Evolutionary conservation across 257 asterid genomes (phyloP), one percentile per base, ranked within the genome.

Genomic region (Penstemon eatonii): DNA sequence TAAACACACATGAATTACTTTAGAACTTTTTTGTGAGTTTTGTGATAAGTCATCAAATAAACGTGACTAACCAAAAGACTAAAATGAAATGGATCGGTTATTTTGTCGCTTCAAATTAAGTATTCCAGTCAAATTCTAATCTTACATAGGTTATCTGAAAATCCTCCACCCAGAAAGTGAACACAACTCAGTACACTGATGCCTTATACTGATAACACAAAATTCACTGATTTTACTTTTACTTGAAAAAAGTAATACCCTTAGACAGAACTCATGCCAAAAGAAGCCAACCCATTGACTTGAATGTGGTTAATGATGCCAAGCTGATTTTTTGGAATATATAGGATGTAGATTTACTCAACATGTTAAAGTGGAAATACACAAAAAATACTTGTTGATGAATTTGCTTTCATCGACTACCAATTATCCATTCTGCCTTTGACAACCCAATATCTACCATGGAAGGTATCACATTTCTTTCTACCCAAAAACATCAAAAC

Each of bases 311-410:
- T n/a, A 68, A 71, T 41, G 33, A 25, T 25, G 18, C 39, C 19
- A 6, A 53, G 62, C 61, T 60, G 55, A 61, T 7, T 50, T 11
- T 4, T 25, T 3, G 46, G 4, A 56, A 13, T 53, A 52, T 41
- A 71, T 46, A 39, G 19, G 63, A 58, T 36, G 45, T 46, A 56
- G 43, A 67, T 57, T 33, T 46, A 42, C 62, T 36, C 41, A n/a
- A 58, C 5, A 55, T 46, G 13, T 59, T 43, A 59, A 38, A 51
- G 9, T 7, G 38, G 6, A 49, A 66, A 53, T 19, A 60, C 1
- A 60, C 15, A 44, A 56, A 43, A 43, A 1, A 43, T 8, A 43
- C 46, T 4, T 43, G 3, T 43, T 8, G 2, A 43, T 43, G 46
- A 8, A 4, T 43, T 43, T 25, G 33, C 33, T 25, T 25, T 25